These are phyloP conservation scores for Mychonastes homosphaera DNA, from an alignment of 139 green algal genomes.

Conservation along the genomic window DNA sequence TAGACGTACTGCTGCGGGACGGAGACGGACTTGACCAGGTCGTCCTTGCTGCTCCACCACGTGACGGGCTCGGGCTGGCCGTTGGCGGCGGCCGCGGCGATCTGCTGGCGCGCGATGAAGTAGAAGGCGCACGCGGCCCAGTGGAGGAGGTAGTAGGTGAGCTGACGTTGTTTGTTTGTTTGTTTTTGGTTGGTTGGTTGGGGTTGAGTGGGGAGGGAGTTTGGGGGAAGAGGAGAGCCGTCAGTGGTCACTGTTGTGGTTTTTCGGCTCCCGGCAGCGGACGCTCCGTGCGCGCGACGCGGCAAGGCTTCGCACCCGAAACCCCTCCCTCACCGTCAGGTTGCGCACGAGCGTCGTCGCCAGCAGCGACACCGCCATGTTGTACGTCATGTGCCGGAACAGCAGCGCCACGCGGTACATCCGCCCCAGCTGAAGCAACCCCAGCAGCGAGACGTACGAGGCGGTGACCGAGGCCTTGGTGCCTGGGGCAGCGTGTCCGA, in stretches of 20 bases:
- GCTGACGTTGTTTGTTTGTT: no score
- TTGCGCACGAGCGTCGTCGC: constrained; percentile 29
- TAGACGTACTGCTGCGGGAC: no score
- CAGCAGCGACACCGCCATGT: constrained; percentile 23
- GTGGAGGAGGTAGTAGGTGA: constrained; percentile 25
- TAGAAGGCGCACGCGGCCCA: constrained; percentile 39
- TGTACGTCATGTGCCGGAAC: constrained; percentile 29
- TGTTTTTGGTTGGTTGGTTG: no score
- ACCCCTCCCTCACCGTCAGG: constrained; percentile 18
- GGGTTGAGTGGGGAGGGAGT: no score
- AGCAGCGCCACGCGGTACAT: constrained; percentile 28
- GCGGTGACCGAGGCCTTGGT: neutral
- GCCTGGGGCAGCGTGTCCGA: neutral
- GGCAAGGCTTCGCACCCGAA: neutral
- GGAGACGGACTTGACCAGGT: no score
- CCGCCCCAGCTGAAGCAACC: constrained; percentile 17
- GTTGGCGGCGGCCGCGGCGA: no score
- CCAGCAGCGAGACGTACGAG: constrained; percentile 15
- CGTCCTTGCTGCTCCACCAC: no score
- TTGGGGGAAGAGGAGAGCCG: no score
- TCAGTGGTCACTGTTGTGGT: no score
- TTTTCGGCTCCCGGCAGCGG: no score
- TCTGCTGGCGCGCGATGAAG: constrained; percentile 22
- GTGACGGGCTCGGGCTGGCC: no score
- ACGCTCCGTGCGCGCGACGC: no score